Percentiles rank a stretch among this genome's conserved stretches.
These are phyloP conservation scores for Lunasporangiospora selenospora DNA, from an alignment of 192 early-diverging fungal species.

Conservation along the genomic window DNA sequence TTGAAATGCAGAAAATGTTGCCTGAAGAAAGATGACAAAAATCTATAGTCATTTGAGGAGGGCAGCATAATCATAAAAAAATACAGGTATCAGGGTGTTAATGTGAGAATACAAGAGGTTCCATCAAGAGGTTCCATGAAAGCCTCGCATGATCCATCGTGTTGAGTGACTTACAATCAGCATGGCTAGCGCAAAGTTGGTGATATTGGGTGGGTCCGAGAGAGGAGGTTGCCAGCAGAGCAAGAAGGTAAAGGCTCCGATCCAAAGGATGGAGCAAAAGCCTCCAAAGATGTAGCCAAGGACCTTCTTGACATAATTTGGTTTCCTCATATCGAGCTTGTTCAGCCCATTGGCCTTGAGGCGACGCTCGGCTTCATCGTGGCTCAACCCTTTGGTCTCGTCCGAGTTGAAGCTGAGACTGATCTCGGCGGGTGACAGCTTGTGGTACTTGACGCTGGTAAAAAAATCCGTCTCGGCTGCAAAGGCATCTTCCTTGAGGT, in stretches of 20 bases:
- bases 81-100: background rate
- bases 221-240: slow-evolving; percentile 69
- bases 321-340: slow-evolving; percentile 39
- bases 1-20: slow-evolving; percentile 73
- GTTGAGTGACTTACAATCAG: slow-evolving; percentile 45
- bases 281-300: slow-evolving; percentile 69
- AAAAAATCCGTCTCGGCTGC: slow-evolving; percentile 39
- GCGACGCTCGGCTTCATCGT: slow-evolving; percentile 32
- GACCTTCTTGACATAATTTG: slow-evolving; percentile 49
- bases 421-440: slow-evolving; percentile 45
- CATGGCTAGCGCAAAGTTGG: slow-evolving; percentile 65
- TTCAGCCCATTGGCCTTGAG: slow-evolving; percentile 50
- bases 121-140: background rate
- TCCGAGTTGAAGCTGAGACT: slow-evolving; percentile 42
- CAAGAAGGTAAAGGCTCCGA: slow-evolving; percentile 67
- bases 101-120: background rate
- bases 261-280: slow-evolving; percentile 75
- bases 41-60: slow-evolving; percentile 21
- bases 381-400: slow-evolving; percentile 31
- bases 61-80: background rate
- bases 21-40: slow-evolving; percentile 71
- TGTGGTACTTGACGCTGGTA: slow-evolving; percentile 44
- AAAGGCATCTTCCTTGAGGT: slow-evolving; percentile 10
- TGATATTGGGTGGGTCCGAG: slow-evolving; percentile 54
- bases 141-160: too few relatives aligned